Base-by-base conservation (phyloP, 2,329 filamentous ascomycete genomes). In the Monilinia fructigena region DNA sequence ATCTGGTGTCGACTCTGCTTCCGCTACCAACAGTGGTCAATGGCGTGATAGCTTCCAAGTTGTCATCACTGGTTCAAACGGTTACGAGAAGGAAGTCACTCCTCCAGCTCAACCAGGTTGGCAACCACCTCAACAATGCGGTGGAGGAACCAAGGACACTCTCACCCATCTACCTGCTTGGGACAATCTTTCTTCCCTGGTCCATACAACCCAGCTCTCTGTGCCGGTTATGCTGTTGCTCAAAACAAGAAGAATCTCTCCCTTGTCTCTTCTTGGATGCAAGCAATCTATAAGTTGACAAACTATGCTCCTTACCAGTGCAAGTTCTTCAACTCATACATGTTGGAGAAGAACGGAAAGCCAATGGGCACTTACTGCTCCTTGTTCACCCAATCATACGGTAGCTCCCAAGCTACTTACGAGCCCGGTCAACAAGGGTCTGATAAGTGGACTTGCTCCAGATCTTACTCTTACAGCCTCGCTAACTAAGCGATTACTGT, bases 1-100 rank as follows among this genome's bases (percentile, higher is more conserved):
- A 11, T 69, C 70, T 11, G 66, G 68, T 4, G 69, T 76, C 50
- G 70, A 67, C 28, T 65, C 67, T 18, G 68, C 65, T 14, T 73
- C 72, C n/a, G 76, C 76, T 6, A 75, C 68, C 64, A 78, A 78
- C 70, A 56, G 54, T 20, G 77, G 76, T 47, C 73, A 78, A 67
- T 75, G 66, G 68, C 72, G 74, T 16, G 67, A 66, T 50, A 40
- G 70, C n/a, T 75, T 81, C 77, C 71, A 76, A 14, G 76, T 80
- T 45, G 75, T 78, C 55, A 78, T 80, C 54, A 76, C 79, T 23
- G 80, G 78, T 3, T 79, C 77, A 42, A 81, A 81, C 67, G 79
- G 77, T 7, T 78, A 79, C 69, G 74, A 73, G 66, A 74, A 59
- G 26, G 48, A 45, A 18, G 23, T n/a, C 7, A 16, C 55, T 12